These are phyloP conservation scores for Isochrysis galbana DNA, from an alignment of 78 protist species.

Conservation along the genomic window DNA sequence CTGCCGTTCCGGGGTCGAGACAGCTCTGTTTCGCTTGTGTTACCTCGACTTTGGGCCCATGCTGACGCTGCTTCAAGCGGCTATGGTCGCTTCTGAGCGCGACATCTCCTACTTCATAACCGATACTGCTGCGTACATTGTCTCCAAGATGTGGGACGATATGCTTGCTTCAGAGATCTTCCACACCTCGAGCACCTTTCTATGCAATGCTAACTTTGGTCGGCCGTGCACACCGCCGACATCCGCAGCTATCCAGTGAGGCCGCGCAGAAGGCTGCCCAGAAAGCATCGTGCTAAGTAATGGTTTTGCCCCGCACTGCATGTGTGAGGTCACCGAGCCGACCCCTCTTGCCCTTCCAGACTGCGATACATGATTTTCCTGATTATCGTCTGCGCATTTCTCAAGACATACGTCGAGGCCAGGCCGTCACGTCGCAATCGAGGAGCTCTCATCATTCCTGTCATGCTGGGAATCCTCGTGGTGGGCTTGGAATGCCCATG, in stretches of 20 bases:
- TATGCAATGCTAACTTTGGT: neutral
- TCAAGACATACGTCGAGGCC: neutral
- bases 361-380: neutral
- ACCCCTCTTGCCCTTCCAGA: too few relatives aligned
- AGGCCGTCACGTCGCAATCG: neutral
- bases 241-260: neutral
- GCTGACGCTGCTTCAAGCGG: neutral
- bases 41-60: neutral
- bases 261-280: too few relatives aligned
- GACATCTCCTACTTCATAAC: neutral
- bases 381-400: neutral
- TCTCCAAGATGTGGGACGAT: neutral
- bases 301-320: too few relatives aligned
- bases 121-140: neutral
- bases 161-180: neutral
- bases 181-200: neutral
- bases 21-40: neutral
- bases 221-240: neutral
- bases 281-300: too few relatives aligned
- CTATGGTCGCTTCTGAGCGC: neutral
- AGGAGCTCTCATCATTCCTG: neutral
- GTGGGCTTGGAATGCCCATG: too few relatives aligned
- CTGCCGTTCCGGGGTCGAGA: neutral
- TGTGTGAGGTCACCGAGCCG: too few relatives aligned
- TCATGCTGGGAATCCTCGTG: neutral